Conservation (phyloP, 371 early-diverging fungal genomes). For the Mortierella sp. region DNA sequence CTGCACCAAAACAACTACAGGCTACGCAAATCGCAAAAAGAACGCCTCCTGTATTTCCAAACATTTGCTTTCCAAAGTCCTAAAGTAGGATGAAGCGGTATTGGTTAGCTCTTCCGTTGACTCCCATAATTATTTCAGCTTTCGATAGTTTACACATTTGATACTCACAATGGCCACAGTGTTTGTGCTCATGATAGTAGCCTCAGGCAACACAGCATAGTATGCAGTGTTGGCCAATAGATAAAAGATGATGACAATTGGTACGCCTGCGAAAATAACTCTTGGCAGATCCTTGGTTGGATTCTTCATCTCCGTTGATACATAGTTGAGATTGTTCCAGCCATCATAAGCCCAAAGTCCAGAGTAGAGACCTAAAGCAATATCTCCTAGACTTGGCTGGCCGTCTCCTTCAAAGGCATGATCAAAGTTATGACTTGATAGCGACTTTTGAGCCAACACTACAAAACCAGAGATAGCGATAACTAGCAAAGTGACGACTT, state of each 20-base stretch:
- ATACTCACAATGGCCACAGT: conserved; percentile 69
- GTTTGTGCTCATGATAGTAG: conserved; percentile 76
- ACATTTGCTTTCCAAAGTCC: conserved; percentile 81
- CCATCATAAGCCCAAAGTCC: conserved; percentile 96
- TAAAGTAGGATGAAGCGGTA: conserved; percentile 6
- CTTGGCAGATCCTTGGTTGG: conserved; percentile 86
- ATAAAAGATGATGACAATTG: conserved; percentile 83
- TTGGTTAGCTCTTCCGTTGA: neutral
- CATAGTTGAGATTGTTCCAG: conserved; percentile 91
- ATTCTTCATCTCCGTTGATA: conserved; percentile 91
- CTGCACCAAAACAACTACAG: conserved; percentile 82
- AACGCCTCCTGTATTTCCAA: conserved; percentile 79
- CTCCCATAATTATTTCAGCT: neutral
- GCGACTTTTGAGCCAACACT: conserved; percentile 71
- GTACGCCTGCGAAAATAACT: conserved; percentile 76
- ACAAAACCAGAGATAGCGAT: conserved; percentile 85
- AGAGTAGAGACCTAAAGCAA: conserved; percentile 84
- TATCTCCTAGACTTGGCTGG: conserved; percentile 71
- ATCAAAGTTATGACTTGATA: conserved; percentile 70
- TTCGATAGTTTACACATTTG: neutral
- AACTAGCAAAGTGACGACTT: conserved; percentile 81
- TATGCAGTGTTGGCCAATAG: conserved; percentile 90
- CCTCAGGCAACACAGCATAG: conserved; percentile 82
- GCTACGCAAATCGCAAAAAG: conserved; percentile 82
- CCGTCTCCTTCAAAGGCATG: conserved; percentile 73